phyloP scores from a whole-genome alignment of 805 yeast genomes.

The Metschnikowia shivogae region DNA sequence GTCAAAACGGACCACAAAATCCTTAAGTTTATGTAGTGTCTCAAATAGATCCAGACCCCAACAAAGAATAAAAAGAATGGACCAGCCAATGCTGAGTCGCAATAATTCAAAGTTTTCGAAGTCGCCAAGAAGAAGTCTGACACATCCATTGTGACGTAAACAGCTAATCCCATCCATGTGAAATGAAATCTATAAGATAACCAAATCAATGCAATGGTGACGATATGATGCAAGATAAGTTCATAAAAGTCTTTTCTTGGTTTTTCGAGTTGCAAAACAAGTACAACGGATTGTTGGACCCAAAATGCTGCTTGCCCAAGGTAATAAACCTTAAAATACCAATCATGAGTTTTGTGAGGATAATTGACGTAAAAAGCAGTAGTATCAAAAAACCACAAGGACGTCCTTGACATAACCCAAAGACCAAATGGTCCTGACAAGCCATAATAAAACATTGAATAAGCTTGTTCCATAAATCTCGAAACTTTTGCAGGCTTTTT shows the following conservation, averaged over 20 bases:
- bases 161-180: constrained; percentile 90
- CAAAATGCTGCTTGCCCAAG: constrained; percentile 94
- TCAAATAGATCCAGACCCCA: constrained; percentile 75
- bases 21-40: constrained; percentile 79
- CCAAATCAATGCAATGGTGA: constrained; percentile 84
- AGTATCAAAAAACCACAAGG: constrained; percentile 89
- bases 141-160: constrained; percentile 93
- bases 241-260: constrained; percentile 94
- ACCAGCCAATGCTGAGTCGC: constrained; percentile 60
- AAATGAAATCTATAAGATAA: constrained; percentile 89
- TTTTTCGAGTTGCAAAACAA: constrained; percentile 81
- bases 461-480: constrained; percentile 92
- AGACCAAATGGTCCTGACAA: constrained; percentile 81
- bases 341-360: constrained; percentile 77
- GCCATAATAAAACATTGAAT: constrained; percentile 77
- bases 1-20: constrained; percentile 83
- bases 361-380: constrained; percentile 70
- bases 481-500: constrained; percentile 52
- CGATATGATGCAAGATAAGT: constrained; percentile 86
- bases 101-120: constrained; percentile 83
- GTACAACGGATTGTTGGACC: constrained; percentile 90
- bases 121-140: constrained; percentile 83
- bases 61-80: constrained; percentile 70
- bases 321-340: constrained; percentile 73
- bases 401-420: constrained; percentile 75